Conservation (phyloP, 2,329 filamentous ascomycete species). For the Ceratocystis eucalypticola region DNA sequence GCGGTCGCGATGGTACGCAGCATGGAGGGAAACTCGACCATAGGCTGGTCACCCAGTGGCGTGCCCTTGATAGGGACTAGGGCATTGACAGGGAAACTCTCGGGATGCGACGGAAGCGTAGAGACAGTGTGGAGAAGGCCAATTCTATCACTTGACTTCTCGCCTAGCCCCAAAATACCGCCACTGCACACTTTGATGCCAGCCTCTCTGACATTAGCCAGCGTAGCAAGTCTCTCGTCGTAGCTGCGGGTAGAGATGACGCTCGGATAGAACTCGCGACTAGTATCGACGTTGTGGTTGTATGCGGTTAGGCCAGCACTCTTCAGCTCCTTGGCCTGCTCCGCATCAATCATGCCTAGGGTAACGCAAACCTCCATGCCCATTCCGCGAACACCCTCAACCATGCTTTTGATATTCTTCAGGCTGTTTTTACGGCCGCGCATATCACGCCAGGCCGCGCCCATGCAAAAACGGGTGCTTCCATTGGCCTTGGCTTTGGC, state of each 20-base stretch:
- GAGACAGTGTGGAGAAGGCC: slow-evolving; percentile 72
- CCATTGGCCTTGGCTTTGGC: slow-evolving; percentile 67
- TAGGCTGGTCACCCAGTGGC: slow-evolving; percentile 60
- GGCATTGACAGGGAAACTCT: slow-evolving; percentile 84
- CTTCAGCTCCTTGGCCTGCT: slow-evolving; percentile 70
- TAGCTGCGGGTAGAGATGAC: slow-evolving; percentile 78
- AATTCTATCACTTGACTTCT: slow-evolving; percentile 64
- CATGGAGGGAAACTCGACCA: slow-evolving; percentile 63
- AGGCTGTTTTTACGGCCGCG: slow-evolving; percentile 72
- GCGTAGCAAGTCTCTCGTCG: slow-evolving; percentile 71
- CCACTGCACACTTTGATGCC: slow-evolving; percentile 85
- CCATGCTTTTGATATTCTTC: slow-evolving; percentile 76
- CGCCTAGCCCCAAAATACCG: slow-evolving; percentile 74
- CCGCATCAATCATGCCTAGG: slow-evolving; percentile 75
- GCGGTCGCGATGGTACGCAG: slow-evolving; percentile 75
- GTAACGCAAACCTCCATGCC: slow-evolving; percentile 92
- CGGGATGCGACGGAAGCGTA: slow-evolving; percentile 67
- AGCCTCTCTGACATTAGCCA: slow-evolving; percentile 67
- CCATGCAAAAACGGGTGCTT: slow-evolving; percentile 89
- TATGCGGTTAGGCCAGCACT: slow-evolving; percentile 78
- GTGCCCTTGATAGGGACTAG: slow-evolving; percentile 85
- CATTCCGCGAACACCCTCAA: slow-evolving; percentile 63
- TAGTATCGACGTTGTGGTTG: slow-evolving; percentile 90
- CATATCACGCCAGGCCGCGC: slow-evolving; percentile 89
- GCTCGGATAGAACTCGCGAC: slow-evolving; percentile 72